Conservation (phyloP, 177 flowering plant genomes). For the Telopea speciosissima region DNA sequence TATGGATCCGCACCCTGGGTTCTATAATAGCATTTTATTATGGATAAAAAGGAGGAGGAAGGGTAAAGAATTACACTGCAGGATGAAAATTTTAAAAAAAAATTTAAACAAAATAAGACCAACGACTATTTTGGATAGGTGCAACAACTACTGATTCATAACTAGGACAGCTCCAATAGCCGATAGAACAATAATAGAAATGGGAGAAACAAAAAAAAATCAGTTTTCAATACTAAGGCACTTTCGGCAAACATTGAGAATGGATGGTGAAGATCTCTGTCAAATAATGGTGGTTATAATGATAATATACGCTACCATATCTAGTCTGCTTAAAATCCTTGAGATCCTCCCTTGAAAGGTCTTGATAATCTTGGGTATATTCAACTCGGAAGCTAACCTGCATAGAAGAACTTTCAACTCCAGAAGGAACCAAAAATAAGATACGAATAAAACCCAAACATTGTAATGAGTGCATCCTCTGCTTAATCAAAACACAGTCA, state of each 20-base stretch:
- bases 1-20: background rate
- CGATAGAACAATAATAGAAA: background rate
- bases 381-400: conserved; percentile 90
- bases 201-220: background rate
- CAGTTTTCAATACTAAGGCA: background rate
- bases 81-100: background rate
- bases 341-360: conserved; percentile 81
- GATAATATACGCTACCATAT: conserved; percentile 53
- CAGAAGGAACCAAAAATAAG: conserved; percentile 5
- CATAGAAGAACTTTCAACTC: conserved; percentile 9
- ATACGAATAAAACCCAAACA: conserved; percentile 8
- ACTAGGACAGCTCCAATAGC: background rate
- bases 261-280: conserved; percentile 1
- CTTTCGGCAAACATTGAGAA: background rate
- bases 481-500: background rate
- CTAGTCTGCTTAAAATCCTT: conserved; percentile 94
- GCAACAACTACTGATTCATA: too few species aligned
- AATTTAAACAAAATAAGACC: too few species aligned
- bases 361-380: conserved; percentile 75
- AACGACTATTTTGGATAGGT: too few species aligned
- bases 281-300: background rate
- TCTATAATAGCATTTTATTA: background rate
- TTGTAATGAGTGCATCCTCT: background rate
- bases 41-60: background rate
- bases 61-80: background rate